Conservation (phyloP, 257 asterid species). For the Mitragyna speciosa region DNA sequence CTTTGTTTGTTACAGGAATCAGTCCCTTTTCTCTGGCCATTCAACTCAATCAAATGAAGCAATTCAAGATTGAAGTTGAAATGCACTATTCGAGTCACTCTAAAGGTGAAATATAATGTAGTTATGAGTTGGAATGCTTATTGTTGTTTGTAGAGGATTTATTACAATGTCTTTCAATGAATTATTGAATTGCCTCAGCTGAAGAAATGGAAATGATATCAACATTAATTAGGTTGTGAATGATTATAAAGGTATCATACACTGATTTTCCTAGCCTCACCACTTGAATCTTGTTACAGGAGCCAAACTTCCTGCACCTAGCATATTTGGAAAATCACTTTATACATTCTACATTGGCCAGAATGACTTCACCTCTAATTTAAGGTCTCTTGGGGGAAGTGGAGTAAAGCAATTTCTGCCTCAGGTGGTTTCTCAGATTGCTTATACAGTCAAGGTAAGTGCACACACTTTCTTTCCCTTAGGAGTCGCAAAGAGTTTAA, state of each 20-base stretch:
- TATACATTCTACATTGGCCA: constrained; percentile 71
- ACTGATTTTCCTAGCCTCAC: not conserved
- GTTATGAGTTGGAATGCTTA: not conserved
- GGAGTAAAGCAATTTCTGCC: constrained; percentile 47
- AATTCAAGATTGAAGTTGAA: constrained; percentile 51
- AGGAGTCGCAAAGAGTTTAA: not conserved
- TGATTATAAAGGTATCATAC: not conserved
- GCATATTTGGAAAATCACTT: constrained; percentile 58
- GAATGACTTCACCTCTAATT: constrained; percentile 53
- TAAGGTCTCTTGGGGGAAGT: constrained; percentile 38
- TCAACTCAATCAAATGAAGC: constrained; percentile 63
- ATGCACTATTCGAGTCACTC: constrained; percentile 21
- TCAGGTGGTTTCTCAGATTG: constrained; percentile 43
- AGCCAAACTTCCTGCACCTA: constrained; percentile 50
- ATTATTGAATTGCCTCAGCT: not conserved
- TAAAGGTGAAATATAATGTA: constrained; percentile 31
- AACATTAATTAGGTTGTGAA: no score
- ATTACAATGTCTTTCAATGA: not conserved
- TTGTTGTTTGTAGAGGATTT: not conserved
- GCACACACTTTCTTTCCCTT: no score
- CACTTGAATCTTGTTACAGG: constrained; percentile 21
- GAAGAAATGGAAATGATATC: not conserved
- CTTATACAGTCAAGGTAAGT: constrained; percentile 53
- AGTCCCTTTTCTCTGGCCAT: constrained; percentile 69
- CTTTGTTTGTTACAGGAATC: constrained; percentile 52